These are phyloP conservation scores for Psophocarpus tetragonolobus DNA, from an alignment of 306 rosid genomes.

Conservation along the genomic window DNA sequence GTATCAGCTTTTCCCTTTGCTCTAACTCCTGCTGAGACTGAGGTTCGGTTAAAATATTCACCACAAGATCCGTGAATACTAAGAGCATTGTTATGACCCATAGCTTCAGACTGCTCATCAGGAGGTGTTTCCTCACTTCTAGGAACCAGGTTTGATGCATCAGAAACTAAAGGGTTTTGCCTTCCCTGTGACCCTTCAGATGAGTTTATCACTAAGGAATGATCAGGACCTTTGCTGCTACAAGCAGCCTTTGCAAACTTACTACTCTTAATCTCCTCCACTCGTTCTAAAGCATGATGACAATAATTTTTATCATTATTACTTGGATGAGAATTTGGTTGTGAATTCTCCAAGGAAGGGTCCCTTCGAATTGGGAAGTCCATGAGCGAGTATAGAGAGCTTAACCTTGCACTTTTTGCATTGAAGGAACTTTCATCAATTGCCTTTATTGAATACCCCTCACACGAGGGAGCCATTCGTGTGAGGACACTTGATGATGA, in stretches of 20 bases:
- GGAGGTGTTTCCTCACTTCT: slow-evolving; percentile 24
- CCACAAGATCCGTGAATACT: not conserved
- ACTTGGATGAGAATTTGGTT: not conserved
- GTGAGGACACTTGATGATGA: not conserved
- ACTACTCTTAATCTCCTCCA: not conserved
- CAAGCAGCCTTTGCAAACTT: not conserved
- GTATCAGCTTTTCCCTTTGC: slow-evolving; percentile 16
- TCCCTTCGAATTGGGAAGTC: slow-evolving; percentile 2
- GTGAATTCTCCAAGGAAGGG: not conserved
- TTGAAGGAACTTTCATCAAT: slow-evolving; percentile 6
- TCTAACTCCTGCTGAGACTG: slow-evolving; percentile 1
- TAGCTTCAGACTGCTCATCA: slow-evolving; percentile 29
- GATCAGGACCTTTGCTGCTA: not conserved
- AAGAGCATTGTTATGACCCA: not conserved
- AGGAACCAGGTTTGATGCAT: slow-evolving; percentile 12
- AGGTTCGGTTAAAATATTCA: slow-evolving; percentile 26
- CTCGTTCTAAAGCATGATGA: not conserved
- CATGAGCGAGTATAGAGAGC: not conserved
- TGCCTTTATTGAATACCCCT: slow-evolving; percentile 3
- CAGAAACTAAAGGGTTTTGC: not conserved
- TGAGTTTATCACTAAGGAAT: slow-evolving; percentile 32
- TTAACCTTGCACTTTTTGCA: slow-evolving; percentile 28
- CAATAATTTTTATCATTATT: not conserved
- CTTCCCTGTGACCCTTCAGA: slow-evolving; percentile 23
- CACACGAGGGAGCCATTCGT: slow-evolving; percentile 18